Base-by-base conservation (phyloP, 1,284 basidiomycete genomes). In the Xerocomus cyaneibrunnescens region DNA sequence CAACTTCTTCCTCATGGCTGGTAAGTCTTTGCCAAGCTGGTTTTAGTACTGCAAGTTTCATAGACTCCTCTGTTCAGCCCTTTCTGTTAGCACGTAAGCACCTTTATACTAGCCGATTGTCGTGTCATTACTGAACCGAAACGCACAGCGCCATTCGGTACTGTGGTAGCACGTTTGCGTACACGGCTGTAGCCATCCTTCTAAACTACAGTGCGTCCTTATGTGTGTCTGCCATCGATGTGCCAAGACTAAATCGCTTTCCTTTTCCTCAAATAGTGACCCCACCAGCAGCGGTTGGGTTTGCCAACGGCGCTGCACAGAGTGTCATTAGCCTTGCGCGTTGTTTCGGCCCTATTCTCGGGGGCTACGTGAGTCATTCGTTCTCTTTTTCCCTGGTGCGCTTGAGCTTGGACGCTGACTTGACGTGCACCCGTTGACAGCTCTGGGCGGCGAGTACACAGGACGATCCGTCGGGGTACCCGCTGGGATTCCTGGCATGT, bases 281-380 rank as follows among this genome's bases (percentile, higher is more conserved):
- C 1, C 89, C 89, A 9, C 89, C 89, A 7, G 77, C 76, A 49
- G 78, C 86, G 16, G 79, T 92, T 23, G 87, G 88, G 16, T 81
- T 84, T 54, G 86, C 89, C 3, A 92, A 92, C 60, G 89, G 89
- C 17, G 81, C 88, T 35, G 89, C 87, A 0, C 89, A 92, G 67
- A 90, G 87, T 64, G 89, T 90, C 35, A 89, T 89, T 57, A 89
- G 87, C 64, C 79, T 92, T 28, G 88, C 88, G 17, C 80, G 89
- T 34, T 91, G 87, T 67, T 61, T 86, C 30, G 89, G 89, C 16
- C 89, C 89, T 32, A 79, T 90, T 35, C 74, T 90, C n/a, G 87
- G 87, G 42, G 87, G 88, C 39, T 85, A 81, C 62, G 87, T 88
- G 60, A 66, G 85, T 43, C 19, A 7, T 76, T 10, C 41, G 13